Evolutionary conservation across 1,139 yeast genomes (phyloP).

Genomic region (Hemisphaericaspora xylofermentans): DNA sequence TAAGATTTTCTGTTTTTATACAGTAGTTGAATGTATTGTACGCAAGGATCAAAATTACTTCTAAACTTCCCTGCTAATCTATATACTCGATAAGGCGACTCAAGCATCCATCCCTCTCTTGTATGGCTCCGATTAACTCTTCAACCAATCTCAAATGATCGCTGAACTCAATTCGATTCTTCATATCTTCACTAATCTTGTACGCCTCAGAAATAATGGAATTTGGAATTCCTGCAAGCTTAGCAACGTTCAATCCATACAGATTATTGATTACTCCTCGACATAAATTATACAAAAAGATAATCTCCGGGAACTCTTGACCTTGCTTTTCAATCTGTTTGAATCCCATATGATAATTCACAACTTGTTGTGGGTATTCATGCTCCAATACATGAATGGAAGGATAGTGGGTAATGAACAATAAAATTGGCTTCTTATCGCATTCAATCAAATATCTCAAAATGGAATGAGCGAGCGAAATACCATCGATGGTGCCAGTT

Average conservation of each 20-base stretch:
- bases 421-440: slow-evolving; percentile 50
- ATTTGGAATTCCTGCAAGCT: slow-evolving; percentile 60
- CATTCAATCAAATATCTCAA: slow-evolving; percentile 57
- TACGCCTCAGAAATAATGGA: slow-evolving; percentile 51
- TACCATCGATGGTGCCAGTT: slow-evolving; percentile 89
- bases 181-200: slow-evolving; percentile 42
- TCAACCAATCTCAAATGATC: slow-evolving; percentile 8
- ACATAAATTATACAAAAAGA: slow-evolving; percentile 63
- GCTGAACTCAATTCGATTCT: slow-evolving; percentile 27
- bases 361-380: slow-evolving; percentile 38
- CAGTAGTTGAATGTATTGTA: too few relatives aligned
- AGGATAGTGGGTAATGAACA: slow-evolving; percentile 92
- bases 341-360: slow-evolving; percentile 77
- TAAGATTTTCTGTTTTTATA: too few relatives aligned
- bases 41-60: too few relatives aligned
- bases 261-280: slow-evolving; percentile 63
- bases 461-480: slow-evolving; percentile 79
- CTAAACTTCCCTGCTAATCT: neutral
- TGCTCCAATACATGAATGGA: slow-evolving; percentile 55
- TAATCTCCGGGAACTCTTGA: slow-evolving; percentile 36
- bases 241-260: slow-evolving; percentile 80
- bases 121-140: slow-evolving; percentile 4
- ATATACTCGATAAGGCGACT: slow-evolving; percentile 11
- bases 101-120: slow-evolving; percentile 4
- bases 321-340: slow-evolving; percentile 40